Base-by-base conservation (phyloP, 441 rosid genomes). In the Erodium texanum region DNA sequence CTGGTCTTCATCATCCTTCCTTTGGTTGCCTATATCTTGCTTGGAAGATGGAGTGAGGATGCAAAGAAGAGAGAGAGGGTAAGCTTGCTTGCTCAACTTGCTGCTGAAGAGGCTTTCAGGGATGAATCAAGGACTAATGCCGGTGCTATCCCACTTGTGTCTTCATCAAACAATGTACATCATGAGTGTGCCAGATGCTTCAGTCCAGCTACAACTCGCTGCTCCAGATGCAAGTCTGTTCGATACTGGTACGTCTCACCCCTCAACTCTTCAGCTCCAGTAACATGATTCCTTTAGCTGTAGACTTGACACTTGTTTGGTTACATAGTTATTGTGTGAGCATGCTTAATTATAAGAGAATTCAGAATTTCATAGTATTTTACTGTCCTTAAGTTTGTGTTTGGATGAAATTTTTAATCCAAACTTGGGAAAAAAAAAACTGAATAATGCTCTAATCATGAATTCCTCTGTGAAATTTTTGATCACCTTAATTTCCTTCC, bases 1-100 rank as follows among this genome's bases (percentile, higher is more conserved):
- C 80, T 90, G 73, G 86, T 90, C 77, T 81, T 90, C 83, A 89
- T 88, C 54, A 91, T 90, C 77, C 87, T 88, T 81, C 97, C 97
- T 70, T 82, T 88, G 68, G 85, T 84, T 74, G 85, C 83, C 68
- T 88, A 90, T 74, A 61, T 87, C 68, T 80, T 88, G 69, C 88
- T 90, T 72, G 97, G 97, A 62, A 88, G 84, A 86, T 90, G 97
- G 97, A 82, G 92, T 80, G 89, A 88, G 66, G 72, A 75, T 79
- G 71, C 90, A 71, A 81, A 77, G 66, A 88, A 84, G 77, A 79
- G 79, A 76, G 90, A 81, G 73, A 85, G 86, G 78, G 67, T 82
- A 74, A 82, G 71, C 75, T 71, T 83, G 74, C 92, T 90, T 70
- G 85, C 91, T 58, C 89, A 86, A 67, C 80, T 86, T 73, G 91